Conservation (phyloP, 306 rosid genomes). For the Fragaria nilgerrensis region DNA sequence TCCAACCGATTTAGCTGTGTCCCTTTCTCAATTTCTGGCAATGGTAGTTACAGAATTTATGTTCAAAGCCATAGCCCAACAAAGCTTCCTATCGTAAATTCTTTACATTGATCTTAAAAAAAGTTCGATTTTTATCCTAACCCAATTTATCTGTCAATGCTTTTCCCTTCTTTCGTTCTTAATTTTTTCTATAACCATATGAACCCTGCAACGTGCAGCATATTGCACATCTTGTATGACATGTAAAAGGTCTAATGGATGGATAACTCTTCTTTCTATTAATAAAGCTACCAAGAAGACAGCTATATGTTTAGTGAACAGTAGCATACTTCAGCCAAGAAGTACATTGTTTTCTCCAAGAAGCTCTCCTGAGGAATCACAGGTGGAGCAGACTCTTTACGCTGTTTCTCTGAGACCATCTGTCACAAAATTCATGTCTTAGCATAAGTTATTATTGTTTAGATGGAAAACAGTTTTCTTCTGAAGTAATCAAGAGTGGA, state of each 20-base stretch:
- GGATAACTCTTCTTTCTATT: too few relatives aligned
- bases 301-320: conserved; percentile 16
- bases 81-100: not conserved
- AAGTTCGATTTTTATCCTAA: not conserved
- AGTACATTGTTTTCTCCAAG: conserved; percentile 70
- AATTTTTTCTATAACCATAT: too few relatives aligned
- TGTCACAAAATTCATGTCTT: conserved; percentile 39
- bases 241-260: not conserved
- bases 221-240: not conserved
- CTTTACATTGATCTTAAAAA: too few relatives aligned
- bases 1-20: not conserved
- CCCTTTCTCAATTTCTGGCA: conserved; percentile 6
- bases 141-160: not conserved
- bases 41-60: not conserved
- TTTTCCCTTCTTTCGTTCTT: not conserved
- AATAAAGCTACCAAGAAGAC: not conserved
- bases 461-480: conserved; percentile 12
- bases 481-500: conserved; percentile 24
- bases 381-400: conserved; percentile 98
- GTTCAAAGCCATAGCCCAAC: not conserved
- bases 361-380: conserved; percentile 51
- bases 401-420: conserved; percentile 95
- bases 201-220: not conserved
- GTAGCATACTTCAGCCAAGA: conserved; percentile 89
- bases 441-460: conserved; percentile 19